Base-by-base conservation (phyloP, 768 basidiomycete species). In the Lactifluus subvellereus region DNA sequence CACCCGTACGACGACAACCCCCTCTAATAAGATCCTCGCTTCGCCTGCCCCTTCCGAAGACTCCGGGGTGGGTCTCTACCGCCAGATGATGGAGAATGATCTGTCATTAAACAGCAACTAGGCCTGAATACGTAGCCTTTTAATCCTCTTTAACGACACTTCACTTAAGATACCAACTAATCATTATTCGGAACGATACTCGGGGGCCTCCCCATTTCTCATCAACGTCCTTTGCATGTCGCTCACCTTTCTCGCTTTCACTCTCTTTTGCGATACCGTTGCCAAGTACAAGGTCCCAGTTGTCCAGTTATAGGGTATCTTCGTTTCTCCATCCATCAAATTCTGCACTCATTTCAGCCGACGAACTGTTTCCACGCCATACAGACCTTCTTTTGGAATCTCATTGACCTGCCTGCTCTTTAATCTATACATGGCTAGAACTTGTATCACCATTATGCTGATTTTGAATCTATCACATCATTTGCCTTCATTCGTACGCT, bases 31-130 rank as follows among this genome's bases (percentile, higher is more conserved):
- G 72, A 75, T 77, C 18, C 72, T 87, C 11, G 75, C 81, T 18
- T 91, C 89, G 6, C 89, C 91, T 61, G 87, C 86, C 52, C 89
- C 87, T 18, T 82, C 85, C 33, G 86, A 88, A 69, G 91, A 92
- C 72, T 93, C 91, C 56, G 89, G 88, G 66, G 88, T 93, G 66
- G 89, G 87, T 67, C 74, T 93, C 71, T 90, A 91, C 77, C 86
- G 88, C 65, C 87, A 89, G 74, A 83, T 92, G 73, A 79, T 91
- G 70, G 85, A 84, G 56, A 83, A 89, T 66, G 87, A 91, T 70
- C 85, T 85, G 47, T 83, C 86, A 65, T 76, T 91, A 72, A 82
- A 80, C 66, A 48, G 57, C 30, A 60, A 50, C 56, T 62, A 62
- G 59, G 58, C 56, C 53, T 38, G 40, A 52, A 53, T 62, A 68